Evolutionary conservation across 257 asterid species (phyloP).

Genomic region (Capsicum pubescens): DNA sequence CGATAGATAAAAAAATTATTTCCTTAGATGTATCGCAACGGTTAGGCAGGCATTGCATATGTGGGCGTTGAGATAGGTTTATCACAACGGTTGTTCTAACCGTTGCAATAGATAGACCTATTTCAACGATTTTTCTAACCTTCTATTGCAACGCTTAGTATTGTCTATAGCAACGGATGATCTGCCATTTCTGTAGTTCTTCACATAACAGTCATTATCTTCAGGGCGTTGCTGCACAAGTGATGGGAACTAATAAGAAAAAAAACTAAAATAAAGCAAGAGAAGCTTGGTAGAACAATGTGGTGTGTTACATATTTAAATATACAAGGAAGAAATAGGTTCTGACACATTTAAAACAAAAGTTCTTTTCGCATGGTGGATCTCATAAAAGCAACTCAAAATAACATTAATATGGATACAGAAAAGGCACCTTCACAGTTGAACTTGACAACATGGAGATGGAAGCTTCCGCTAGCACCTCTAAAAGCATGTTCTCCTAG

Average conservation of each 20-base stretch:
- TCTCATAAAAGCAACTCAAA: conserved; percentile 19
- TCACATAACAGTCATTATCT: conserved; percentile 93
- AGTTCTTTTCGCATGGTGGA: neutral
- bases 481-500: neutral
- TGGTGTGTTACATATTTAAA: neutral
- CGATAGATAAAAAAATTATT: no score
- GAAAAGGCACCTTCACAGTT: conserved; percentile 65
- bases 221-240: conserved; percentile 90
- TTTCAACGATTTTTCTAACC: no score
- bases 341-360: neutral
- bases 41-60: no score
- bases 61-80: no score
- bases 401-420: neutral
- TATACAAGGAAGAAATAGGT: neutral
- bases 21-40: no score
- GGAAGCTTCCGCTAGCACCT: neutral
- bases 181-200: conserved; percentile 88
- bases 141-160: no score
- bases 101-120: no score
- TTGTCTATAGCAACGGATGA: no score
- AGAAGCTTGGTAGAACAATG: neutral
- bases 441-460: conserved; percentile 96
- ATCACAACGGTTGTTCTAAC: no score
- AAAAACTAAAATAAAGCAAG: conserved; percentile 4
- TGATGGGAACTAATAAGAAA: conserved; percentile 14